Evolutionary conservation across 352 stramenopile species (phyloP).

Genomic region (Globisporangium spinosum): DNA sequence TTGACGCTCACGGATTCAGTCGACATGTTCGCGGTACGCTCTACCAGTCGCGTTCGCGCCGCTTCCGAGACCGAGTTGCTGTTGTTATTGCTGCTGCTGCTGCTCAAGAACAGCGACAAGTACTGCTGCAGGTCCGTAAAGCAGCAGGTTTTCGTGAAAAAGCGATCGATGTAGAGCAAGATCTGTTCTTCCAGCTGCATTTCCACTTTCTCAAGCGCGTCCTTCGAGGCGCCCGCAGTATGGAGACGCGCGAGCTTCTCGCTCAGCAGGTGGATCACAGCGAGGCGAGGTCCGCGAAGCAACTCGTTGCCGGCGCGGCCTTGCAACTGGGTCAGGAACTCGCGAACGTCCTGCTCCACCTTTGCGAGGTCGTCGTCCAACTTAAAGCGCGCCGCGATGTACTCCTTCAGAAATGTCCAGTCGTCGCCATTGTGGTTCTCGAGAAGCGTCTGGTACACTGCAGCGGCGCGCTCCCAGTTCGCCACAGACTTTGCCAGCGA

Average conservation of each 20-base stretch:
- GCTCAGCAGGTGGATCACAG: constrained; percentile 48
- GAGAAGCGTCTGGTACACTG: constrained; percentile 56
- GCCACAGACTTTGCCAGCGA: constrained; percentile 46
- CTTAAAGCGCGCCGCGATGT: constrained; percentile 50
- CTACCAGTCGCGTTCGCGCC: constrained; percentile 34
- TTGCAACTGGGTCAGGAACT: constrained; percentile 45
- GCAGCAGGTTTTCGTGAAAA: constrained; percentile 81
- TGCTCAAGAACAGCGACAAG: constrained; percentile 36
- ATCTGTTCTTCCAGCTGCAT: constrained; percentile 44
- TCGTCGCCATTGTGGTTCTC: constrained; percentile 77
- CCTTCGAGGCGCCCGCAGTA: not conserved
- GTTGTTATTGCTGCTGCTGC: constrained; percentile 16
- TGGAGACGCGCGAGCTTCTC: constrained; percentile 45
- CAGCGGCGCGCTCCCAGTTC: constrained; percentile 48
- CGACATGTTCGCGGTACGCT: constrained; percentile 35
- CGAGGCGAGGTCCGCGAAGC: constrained; percentile 68
- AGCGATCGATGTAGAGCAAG: constrained; percentile 55
- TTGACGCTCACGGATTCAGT: constrained; percentile 23
- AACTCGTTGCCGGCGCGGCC: constrained; percentile 41
- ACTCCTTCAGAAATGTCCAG: constrained; percentile 76
- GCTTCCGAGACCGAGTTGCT: constrained; percentile 28
- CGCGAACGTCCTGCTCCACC: constrained; percentile 30
- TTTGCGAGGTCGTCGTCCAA: constrained; percentile 24
- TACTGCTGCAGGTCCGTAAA: constrained; percentile 87
- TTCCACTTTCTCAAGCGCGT: constrained; percentile 34